A percentile compares a stretch with the other conserved stretches of the same genome.
phyloP scores from a whole-genome alignment of 2,329 filamentous ascomycete genomes.

The Aphanoascus verrucosus region DNA sequence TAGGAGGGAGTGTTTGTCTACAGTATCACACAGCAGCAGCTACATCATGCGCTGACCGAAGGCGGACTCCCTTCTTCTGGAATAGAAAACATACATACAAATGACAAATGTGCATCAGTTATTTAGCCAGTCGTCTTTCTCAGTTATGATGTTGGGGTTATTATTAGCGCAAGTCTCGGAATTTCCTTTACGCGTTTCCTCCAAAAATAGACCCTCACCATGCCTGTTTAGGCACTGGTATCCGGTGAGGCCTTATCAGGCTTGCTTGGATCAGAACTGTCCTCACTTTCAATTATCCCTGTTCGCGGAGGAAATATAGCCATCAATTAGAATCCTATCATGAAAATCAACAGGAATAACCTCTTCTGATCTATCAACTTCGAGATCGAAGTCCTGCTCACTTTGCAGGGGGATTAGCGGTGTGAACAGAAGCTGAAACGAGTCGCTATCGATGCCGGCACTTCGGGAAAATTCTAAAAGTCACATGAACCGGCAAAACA shows the following conservation, averaged over 20 bases:
- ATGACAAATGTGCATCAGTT: no score
- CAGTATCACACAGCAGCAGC: no score
- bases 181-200: neutral
- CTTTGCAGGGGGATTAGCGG: neutral
- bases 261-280: neutral
- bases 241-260: neutral
- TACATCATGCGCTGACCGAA: neutral
- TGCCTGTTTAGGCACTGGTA: neutral
- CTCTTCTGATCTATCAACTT: no score
- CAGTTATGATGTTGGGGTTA: no score
- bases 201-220: neutral
- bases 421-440: neutral
- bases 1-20: neutral
- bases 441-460: neutral
- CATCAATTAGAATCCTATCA: no score
- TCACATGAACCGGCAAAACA: neutral
- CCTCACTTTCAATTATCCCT: neutral
- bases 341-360: no score
- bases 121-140: no score
- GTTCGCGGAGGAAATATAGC: no score
- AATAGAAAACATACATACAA: neutral
- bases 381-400: no score
- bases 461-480: neutral
- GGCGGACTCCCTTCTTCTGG: neutral
- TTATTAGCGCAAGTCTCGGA: neutral